Evolutionary conservation across 2,329 filamentous ascomycete species (phyloP).

Genomic region (Sodiomyces alkalinus): DNA sequence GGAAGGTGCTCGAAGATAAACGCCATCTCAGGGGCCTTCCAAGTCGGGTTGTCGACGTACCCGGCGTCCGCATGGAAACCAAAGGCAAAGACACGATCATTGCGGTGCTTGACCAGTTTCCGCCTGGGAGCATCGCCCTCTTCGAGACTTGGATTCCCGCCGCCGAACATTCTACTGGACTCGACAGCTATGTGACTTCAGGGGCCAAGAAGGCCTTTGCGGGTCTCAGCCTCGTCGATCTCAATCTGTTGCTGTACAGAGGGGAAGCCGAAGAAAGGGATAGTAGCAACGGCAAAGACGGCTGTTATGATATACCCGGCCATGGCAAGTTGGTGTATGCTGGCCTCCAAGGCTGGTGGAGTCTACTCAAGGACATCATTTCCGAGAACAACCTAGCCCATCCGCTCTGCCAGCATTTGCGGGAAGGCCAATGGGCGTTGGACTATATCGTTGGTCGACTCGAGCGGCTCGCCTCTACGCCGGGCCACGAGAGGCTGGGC

Average conservation of each 20-base stretch:
- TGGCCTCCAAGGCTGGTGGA: constrained; percentile 98
- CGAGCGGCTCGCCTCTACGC: constrained; percentile 50
- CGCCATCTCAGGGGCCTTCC: constrained; percentile 68
- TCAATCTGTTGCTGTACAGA: constrained; percentile 85
- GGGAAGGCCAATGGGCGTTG: constrained; percentile 81
- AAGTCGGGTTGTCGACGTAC: constrained; percentile 59
- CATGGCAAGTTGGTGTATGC: constrained; percentile 82
- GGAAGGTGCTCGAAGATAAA: constrained; percentile 51
- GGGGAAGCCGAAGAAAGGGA: constrained; percentile 81
- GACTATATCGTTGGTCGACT: constrained; percentile 75
- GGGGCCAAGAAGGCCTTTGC: constrained; percentile 68
- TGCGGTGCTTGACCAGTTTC: constrained; percentile 67
- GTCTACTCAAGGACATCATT: constrained; percentile 70
- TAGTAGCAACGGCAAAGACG: constrained; percentile 62
- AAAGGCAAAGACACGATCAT: constrained; percentile 63
- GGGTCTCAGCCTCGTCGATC: constrained; percentile 59
- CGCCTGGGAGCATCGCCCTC: constrained; percentile 83
- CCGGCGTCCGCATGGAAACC: constrained; percentile 58
- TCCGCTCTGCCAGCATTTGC: constrained; percentile 81
- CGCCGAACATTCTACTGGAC: constrained; percentile 65
- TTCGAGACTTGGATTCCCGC: constrained; percentile 94
- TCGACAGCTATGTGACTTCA: constrained; percentile 76
- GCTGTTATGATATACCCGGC: constrained; percentile 77
- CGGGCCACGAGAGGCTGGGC: constrained; percentile 45
- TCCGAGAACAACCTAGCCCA: constrained; percentile 83